phyloP scores from a whole-genome alignment of 352 stramenopile genomes.

The Phytophthora syringae region DNA sequence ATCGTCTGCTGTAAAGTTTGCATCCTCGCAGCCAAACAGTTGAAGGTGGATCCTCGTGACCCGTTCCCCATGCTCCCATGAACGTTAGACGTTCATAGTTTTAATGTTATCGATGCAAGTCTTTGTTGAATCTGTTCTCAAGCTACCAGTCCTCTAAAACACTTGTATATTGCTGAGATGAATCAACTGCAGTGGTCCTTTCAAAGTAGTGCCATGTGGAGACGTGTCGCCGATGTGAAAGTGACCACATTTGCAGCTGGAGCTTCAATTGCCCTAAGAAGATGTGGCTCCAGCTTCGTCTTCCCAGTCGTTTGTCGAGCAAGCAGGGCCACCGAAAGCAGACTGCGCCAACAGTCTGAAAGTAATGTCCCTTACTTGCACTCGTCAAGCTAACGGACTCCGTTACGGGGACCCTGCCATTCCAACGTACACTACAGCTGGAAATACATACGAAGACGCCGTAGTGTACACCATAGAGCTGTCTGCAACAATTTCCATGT shows the following conservation, averaged over 20 bases:
- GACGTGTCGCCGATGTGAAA: constrained; percentile 10
- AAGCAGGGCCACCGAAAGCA: not conserved
- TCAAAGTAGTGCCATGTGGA: no score
- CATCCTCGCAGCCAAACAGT: constrained; percentile 44
- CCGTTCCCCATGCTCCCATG: constrained; percentile 54
- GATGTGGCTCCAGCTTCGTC: constrained; percentile 16
- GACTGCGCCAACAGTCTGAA: no score
- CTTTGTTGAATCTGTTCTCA: not conserved
- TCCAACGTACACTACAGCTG: constrained; percentile 19
- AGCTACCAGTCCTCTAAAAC: not conserved
- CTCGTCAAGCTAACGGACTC: constrained; percentile 15
- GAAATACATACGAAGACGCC: constrained; percentile 5
- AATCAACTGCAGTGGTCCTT: no score
- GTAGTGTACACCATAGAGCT: constrained; percentile 15
- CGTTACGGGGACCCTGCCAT: constrained; percentile 30
- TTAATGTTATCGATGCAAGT: constrained; percentile 24
- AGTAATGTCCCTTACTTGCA: no score
- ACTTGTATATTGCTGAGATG: no score
- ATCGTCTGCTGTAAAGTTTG: constrained; percentile 63
- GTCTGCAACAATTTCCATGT: constrained; percentile 7
- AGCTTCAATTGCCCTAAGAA: constrained; percentile 24
- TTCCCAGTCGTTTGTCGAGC: not conserved
- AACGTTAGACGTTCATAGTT: constrained; percentile 3
- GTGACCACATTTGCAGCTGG: constrained; percentile 5
- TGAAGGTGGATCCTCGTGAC: constrained; percentile 56